phyloP scores from a whole-genome alignment of 2,329 filamentous ascomycete genomes.

The Talaromyces verruculosus region DNA sequence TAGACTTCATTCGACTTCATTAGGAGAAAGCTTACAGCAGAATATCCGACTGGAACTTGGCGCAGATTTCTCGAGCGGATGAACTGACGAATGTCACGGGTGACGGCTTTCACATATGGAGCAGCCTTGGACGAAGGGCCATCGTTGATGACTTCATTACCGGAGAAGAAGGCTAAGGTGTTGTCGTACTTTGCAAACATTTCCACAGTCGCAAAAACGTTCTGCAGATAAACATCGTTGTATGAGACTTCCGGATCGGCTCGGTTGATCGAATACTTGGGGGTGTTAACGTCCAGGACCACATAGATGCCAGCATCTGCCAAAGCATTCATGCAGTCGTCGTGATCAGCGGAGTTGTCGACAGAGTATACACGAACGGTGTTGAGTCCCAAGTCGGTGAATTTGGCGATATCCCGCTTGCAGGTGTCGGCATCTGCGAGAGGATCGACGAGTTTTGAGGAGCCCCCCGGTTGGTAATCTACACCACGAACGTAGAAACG shows the following conservation, averaged over 20 bases:
- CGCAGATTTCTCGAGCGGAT: slow-evolving; percentile 63
- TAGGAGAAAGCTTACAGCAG: slow-evolving; percentile 41
- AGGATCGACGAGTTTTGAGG: slow-evolving; percentile 66
- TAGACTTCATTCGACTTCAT: too few species aligned
- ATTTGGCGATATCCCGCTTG: slow-evolving; percentile 75
- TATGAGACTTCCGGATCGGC: slow-evolving; percentile 71
- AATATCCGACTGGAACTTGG: slow-evolving; percentile 71
- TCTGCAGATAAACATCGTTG: slow-evolving; percentile 81
- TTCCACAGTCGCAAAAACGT: slow-evolving; percentile 84
- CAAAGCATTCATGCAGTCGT: slow-evolving; percentile 79
- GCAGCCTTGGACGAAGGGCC: slow-evolving; percentile 63
- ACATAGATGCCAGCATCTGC: slow-evolving; percentile 87
- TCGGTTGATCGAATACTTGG: slow-evolving; percentile 84
- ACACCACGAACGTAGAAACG: slow-evolving; percentile 56
- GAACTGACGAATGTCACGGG: slow-evolving; percentile 73
- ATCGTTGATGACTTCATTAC: slow-evolving; percentile 78
- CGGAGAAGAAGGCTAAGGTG: slow-evolving; percentile 81
- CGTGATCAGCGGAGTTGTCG: slow-evolving; percentile 80
- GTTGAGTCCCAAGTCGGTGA: slow-evolving; percentile 85
- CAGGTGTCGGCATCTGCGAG: slow-evolving; percentile 70
- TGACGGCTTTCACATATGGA: slow-evolving; percentile 75
- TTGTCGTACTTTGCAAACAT: slow-evolving; percentile 80
- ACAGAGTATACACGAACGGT: slow-evolving; percentile 89
- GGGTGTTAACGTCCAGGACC: slow-evolving; percentile 88
- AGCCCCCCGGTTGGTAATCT: slow-evolving; percentile 67